phyloP scores from a whole-genome alignment of 192 early-diverging fungal genomes.

The Coemansia sp. region DNA sequence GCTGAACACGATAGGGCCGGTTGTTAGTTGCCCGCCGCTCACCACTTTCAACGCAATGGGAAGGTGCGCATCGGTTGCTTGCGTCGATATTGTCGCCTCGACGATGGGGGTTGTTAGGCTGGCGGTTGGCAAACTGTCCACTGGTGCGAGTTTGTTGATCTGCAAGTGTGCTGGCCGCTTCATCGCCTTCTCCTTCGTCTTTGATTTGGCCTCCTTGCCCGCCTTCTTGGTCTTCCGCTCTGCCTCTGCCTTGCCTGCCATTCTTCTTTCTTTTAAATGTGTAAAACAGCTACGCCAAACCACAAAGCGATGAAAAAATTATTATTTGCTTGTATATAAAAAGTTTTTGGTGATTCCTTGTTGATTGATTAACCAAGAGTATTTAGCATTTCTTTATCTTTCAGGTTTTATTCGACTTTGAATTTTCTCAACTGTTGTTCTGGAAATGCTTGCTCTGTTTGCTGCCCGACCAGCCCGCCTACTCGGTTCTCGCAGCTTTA shows the following conservation, averaged over 20 bases:
- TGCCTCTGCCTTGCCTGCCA: conserved; percentile 5
- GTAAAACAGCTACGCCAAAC: background rate
- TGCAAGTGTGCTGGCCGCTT: conserved; percentile 20
- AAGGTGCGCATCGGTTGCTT: conserved; percentile 27
- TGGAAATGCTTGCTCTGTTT: background rate
- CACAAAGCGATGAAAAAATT: background rate
- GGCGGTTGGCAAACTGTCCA: background rate
- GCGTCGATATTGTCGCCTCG: conserved; percentile 21
- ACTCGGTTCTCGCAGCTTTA: background rate
- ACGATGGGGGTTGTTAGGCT: conserved; percentile 30
- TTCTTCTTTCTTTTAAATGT: background rate
- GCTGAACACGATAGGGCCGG: conserved; percentile 45
- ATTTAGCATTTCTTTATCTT: too few relatives aligned
- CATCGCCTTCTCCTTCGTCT: background rate
- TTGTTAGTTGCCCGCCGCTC: conserved; percentile 42
- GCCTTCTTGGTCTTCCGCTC: background rate
- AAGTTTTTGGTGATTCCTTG: background rate
- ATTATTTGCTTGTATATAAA: background rate
- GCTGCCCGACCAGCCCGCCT: background rate
- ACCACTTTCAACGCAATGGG: conserved; percentile 34
- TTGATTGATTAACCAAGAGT: background rate
- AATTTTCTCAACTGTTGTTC: background rate
- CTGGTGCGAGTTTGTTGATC: conserved; percentile 1
- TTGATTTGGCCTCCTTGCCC: background rate
- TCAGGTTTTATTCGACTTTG: background rate